Percentiles rank a stretch among this genome's conserved stretches.
Evolutionary conservation across 352 stramenopile genomes (phyloP).

Genomic region (Phytophthora sp.): DNA sequence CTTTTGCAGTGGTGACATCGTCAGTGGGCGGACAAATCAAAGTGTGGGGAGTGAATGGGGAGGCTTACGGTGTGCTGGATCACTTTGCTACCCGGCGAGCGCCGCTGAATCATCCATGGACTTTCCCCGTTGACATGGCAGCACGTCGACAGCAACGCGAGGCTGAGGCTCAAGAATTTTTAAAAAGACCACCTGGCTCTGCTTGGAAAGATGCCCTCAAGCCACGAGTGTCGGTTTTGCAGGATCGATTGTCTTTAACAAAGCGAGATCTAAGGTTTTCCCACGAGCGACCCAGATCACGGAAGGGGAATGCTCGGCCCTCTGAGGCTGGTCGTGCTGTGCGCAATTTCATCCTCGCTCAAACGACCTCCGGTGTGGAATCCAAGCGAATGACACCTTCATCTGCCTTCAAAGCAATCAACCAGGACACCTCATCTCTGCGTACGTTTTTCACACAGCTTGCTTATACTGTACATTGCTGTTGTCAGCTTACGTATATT

Average conservation of each 20-base stretch:
- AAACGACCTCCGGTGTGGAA: constrained; percentile 23
- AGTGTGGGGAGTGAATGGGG: constrained; percentile 54
- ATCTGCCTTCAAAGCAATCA: constrained; percentile 23
- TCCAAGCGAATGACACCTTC: constrained; percentile 4
- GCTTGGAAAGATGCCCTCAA: constrained; percentile 30
- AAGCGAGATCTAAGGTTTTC: constrained; percentile 30
- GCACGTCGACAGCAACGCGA: constrained; percentile 41
- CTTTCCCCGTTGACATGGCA: constrained; percentile 63
- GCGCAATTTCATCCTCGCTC: constrained; percentile 50
- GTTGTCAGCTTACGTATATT: background rate
- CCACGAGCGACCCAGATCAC: constrained; percentile 7
- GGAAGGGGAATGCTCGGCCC: constrained; percentile 19
- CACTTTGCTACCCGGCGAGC: constrained; percentile 67
- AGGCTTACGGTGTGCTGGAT: constrained; percentile 57
- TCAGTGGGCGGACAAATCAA: constrained; percentile 63
- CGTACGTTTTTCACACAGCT: constrained; percentile 7
- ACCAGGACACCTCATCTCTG: constrained; percentile 29
- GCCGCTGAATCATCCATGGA: constrained; percentile 54
- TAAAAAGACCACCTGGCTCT: constrained; percentile 33
- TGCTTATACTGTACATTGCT: background rate
- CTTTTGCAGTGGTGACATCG: constrained; percentile 53
- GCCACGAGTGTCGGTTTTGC: constrained; percentile 48
- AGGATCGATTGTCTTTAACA: constrained; percentile 56
- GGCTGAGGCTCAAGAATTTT: constrained; percentile 44
- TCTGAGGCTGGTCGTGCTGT: constrained; percentile 50